Evolutionary conservation across 768 basidiomycete genomes (phyloP), one percentile per base, ranked within the genome.

Genomic region (Galerina sulciceps): DNA sequence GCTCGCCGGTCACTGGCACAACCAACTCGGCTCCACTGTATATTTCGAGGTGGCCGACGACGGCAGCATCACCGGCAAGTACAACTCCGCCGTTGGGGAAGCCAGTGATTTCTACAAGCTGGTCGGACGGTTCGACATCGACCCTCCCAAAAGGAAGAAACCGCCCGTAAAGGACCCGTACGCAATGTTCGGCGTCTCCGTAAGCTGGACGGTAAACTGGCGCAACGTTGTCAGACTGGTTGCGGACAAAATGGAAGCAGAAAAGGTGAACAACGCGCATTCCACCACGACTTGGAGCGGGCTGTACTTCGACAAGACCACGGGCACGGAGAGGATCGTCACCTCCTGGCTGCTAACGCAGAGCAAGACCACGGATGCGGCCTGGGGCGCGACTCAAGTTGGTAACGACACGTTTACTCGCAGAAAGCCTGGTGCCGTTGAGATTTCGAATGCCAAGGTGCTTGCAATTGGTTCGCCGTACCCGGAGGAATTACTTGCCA

Each of bases 281-380:
- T 50, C 48, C 3, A 50, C 48, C 34, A 10, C 48, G 48, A 50
- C 48, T 13, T 50, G 48, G 48, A 50, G 48, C 48, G 48, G 48
- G 11, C 48, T 35, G 18, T 50, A 50, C 48, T 50, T 50, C 34
- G 48, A 17, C 48, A 31, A 10, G 22, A 31, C 26, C 8, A 36
- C 18, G 10, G 48, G 3, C 17, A 6, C 14, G 2, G 48, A 50
- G 17, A 50, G 34, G 48, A 50, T 50, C 15, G 2, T 44, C 43
- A 22, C 20, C 17, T 10, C 18, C 4, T 44, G 43, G 43, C 11
- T 44, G 43, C 43, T 44, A 4, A 44, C 43, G 4, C 17, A 1
- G 43, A 44, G 43, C 20, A 18, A 1, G 43, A 44, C 17, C 20
- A 18, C 43, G 6, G 15, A 9, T 17, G 6, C 43, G 43, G n/a